A percentile compares a stretch with the other conserved stretches of the same genome.
These are phyloP conservation scores for Lentinula raphanica DNA, from an alignment of 768 basidiomycete species.

Conservation along the genomic window DNA sequence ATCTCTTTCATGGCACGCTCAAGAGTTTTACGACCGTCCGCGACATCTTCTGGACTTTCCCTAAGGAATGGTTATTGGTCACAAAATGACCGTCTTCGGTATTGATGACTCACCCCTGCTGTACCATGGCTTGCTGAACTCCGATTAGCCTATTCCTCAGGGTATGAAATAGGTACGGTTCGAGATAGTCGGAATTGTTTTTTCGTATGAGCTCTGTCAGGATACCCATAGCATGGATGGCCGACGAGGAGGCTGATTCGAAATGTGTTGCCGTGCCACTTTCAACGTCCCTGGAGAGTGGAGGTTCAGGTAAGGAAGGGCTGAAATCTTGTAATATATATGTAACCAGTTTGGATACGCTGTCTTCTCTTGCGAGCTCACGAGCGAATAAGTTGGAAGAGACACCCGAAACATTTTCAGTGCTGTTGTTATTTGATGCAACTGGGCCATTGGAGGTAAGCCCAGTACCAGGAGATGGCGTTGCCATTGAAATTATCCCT, in stretches of 20 bases:
- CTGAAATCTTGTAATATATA: slow-evolving; percentile 74
- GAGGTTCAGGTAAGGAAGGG: slow-evolving; percentile 12
- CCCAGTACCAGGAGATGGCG: slow-evolving; percentile 75
- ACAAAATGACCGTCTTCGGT: too few relatives aligned
- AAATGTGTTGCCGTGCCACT: slow-evolving; percentile 20
- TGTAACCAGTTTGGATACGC: slow-evolving; percentile 62
- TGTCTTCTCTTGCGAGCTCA: slow-evolving; percentile 73
- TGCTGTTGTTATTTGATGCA: neutral
- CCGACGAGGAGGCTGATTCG: slow-evolving; percentile 66
- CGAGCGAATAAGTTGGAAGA: slow-evolving; percentile 86
- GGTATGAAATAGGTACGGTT: slow-evolving; percentile 94
- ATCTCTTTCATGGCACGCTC: slow-evolving; percentile 75
- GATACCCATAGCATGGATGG: slow-evolving; percentile 81
- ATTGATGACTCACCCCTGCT: slow-evolving; percentile 2
- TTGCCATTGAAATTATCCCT: slow-evolving; percentile 90
- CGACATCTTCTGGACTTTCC: slow-evolving; percentile 30
- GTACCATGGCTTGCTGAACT: slow-evolving; percentile 64
- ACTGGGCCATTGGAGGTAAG: slow-evolving; percentile 53
- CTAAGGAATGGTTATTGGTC: neutral
- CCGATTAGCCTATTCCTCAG: slow-evolving; percentile 86
- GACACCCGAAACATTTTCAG: slow-evolving; percentile 21
- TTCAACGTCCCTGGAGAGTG: neutral
- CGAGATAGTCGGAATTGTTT: slow-evolving; percentile 98
- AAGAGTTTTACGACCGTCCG: slow-evolving; percentile 59
- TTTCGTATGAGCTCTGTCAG: slow-evolving; percentile 93